phyloP scores from a whole-genome alignment of 495 filamentous ascomycete genomes.

The Ramalina intermedia region DNA sequence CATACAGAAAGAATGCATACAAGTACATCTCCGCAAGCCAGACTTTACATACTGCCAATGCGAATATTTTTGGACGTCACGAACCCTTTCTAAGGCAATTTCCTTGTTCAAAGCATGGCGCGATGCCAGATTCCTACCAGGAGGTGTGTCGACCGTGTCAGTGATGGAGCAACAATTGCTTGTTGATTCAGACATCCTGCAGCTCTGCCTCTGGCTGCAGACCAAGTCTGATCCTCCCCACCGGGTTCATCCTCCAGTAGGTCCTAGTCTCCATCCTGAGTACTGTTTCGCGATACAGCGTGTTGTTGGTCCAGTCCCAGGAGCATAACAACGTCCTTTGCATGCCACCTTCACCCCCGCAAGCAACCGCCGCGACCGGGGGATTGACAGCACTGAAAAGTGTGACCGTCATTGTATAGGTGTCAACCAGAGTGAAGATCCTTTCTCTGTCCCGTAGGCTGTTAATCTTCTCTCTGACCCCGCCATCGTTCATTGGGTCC shows the following conservation, averaged over 20 bases:
- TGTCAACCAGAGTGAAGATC: constrained; percentile 27
- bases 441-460: background rate
- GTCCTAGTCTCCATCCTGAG: constrained; percentile 19
- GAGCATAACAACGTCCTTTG: constrained; percentile 23
- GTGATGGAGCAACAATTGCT: too few species aligned
- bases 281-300: constrained; percentile 24
- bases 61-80: too few species aligned
- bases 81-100: too few species aligned
- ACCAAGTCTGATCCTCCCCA: constrained; percentile 7
- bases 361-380: constrained; percentile 18
- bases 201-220: background rate
- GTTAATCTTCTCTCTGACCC: background rate
- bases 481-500: background rate
- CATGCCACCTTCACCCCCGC: constrained; percentile 28
- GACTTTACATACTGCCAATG: too few species aligned
- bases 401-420: constrained; percentile 21
- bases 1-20: too few species aligned
- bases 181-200: too few species aligned
- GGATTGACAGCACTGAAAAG: constrained; percentile 23
- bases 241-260: constrained; percentile 13
- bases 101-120: too few species aligned
- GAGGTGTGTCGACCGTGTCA: too few species aligned
- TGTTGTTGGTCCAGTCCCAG: constrained; percentile 19
- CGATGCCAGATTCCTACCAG: too few species aligned
- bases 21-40: too few species aligned